Conservation (phyloP, 2,329 filamentous ascomycete species). For the Neopestalotiopsis sp. region DNA sequence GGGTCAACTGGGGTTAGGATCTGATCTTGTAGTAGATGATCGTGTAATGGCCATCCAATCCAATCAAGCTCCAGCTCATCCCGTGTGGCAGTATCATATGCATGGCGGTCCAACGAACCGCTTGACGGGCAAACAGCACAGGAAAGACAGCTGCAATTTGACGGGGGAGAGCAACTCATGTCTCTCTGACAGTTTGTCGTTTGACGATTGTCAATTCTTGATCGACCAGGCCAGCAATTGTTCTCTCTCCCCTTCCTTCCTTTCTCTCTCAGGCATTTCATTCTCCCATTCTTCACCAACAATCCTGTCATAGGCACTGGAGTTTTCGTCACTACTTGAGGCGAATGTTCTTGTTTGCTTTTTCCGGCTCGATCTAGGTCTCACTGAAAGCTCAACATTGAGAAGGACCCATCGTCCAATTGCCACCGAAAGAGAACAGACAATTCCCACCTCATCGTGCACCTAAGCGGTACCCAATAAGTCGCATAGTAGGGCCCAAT, state of each 20-base stretch:
- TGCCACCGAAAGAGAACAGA: background rate
- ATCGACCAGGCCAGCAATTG: background rate
- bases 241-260: background rate
- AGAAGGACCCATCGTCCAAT: background rate
- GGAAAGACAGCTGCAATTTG: background rate
- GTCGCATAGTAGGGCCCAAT: background rate
- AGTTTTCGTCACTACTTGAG: background rate
- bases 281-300: background rate
- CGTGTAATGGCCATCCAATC: conserved; percentile 8
- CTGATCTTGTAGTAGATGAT: background rate
- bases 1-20: background rate
- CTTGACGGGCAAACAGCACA: background rate
- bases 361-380: background rate
- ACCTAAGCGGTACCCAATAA: background rate
- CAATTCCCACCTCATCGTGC: background rate
- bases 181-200: background rate
- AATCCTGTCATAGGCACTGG: background rate
- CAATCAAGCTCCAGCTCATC: conserved; percentile 8
- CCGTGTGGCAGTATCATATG: background rate
- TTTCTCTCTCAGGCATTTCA: background rate
- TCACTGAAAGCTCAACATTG: background rate
- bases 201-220: background rate
- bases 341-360: background rate
- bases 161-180: background rate
- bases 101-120: conserved; percentile 16